Evolutionary conservation across 83 land plant species (phyloP), one percentile per base, ranked within the genome.

Genomic region (Picea abies): DNA sequence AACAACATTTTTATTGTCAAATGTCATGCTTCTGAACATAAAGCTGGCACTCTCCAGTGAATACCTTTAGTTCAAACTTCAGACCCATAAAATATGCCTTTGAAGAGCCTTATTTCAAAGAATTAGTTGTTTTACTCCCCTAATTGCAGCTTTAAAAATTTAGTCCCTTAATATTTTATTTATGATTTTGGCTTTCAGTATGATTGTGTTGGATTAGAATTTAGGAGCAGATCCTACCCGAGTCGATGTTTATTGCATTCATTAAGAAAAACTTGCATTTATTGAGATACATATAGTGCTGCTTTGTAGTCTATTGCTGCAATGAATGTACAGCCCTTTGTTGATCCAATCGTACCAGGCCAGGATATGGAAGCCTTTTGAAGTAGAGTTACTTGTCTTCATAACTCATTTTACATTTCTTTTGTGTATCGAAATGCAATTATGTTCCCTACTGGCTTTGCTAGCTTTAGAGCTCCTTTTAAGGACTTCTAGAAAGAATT

Each of bases 311-410:
- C 77, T 44, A 73, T 10, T n/a, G 22, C 56, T 19, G 15, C 77
- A n/a, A 73, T 11, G 15, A 73, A 37, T 73, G 14, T 11, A 73
- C 26, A 44, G 17, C 56, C 19, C 25, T 73, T 14, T 73, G 22
- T 73, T 22, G 1, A 44, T 19, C 47, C 39, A 73, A n/a, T 44
- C n/a, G 9, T 44, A 23, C 52, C 3, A 11, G 77, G 44, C 77
- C 77, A 73, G 58, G 25, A 72, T 41, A 72, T 72, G 10, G 76
- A 72, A 47, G 47, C 52, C 77, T 73, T 68, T 73, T 73, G 58
- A 73, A 44, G 56, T 73, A 58, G 25, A n/a, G 58, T 56, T 73
- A 22, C 22, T 44, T 44, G 9, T 73, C 26, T 14, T 73, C 10
- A 44, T 44, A 11, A 56, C 58, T 73, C 58, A 44, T 73, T 73